Base-by-base conservation (phyloP, 202 grass and related monocot genomes). In the Hordeum pubiflorum region DNA sequence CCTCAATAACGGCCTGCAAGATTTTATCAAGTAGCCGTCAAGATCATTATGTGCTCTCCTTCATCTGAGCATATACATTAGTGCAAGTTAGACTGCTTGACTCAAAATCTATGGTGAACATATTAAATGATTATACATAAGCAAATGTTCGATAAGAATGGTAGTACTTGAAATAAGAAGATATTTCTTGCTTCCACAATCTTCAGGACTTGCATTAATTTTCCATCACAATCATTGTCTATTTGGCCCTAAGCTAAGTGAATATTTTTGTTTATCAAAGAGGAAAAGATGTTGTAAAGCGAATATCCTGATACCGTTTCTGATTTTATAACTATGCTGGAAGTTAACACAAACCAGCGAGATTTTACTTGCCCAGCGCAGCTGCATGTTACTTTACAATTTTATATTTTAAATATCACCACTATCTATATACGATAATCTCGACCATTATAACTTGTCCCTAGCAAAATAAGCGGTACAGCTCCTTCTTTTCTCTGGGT, bases 1-100 rank as follows among this genome's bases (percentile, higher is more conserved):
- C 87, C 77, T 97, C 94, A 74, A 86, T 71, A 58, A 82, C 88
- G 36, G 94, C 89, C 94, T 97, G 90, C 78, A 55, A 82, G 13
- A 50, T 27, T 72, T 81, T 54, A 54, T 21, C 27, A 77, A 24
- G 57, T 37, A 77, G 34, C 9, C 3, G 41, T 72, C 32, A 89
- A 37, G 10, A 58, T 71, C 34, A 80, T 9, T 62, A 14, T 55
- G 22, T 69, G 50, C 60, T 80, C 22, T 83, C 52, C 38, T 50
- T 74, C 29, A 48, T 41, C 15, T 36, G 73, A 80, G 44, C 60
- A 78, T 57, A 64, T 58, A 78, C 9, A 59, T 59, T 36, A 69
- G 9, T 36, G 58, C 41, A 33, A 32, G 52, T 84, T 60, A 80
- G 60, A 41, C 12, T 52, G 24, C 38, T 81, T 23, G 37, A 63